Base-by-base conservation (phyloP, 805 yeast genomes). In the Monosporozyma unispora region DNA sequence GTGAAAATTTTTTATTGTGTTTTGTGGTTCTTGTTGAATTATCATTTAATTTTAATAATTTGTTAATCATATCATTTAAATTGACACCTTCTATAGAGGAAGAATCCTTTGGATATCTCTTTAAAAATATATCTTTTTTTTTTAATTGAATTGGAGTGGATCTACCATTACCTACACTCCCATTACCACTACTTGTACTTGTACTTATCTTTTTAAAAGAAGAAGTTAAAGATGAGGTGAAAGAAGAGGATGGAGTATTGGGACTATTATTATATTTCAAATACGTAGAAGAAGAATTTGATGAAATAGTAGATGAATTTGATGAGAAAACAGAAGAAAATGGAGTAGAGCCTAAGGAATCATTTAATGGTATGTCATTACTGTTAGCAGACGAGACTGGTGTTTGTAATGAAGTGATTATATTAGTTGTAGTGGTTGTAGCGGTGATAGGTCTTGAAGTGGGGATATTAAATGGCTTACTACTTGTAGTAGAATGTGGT, bases 31-130 rank as follows among this genome's bases (percentile, higher is more conserved):
- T 19, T 7, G 38, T 22, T 2, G 45, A 23, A 16, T n/a, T 22
- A 40, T 57, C 55, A 49, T 67, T 69, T 3, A 75, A 65, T 27
- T 73, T 74, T 35, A 84, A 68, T 50, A 85, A 67, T 51, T 75
- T 77, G 44, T 79, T 82, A 54, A 85, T 83, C 27, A 82, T 74
- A 5, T 76, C 68, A 63, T 85, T 90, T 23, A 85, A 60, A 60
- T 83, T 79, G 39, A 79, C 44, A 25, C 62, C 61, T 43, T 54
- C 69, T 14, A 50, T 56, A 4, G 62, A 58, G 19, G 50, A 44
- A 5, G 59, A 40, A 50, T 65, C 69, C 47, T 61, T 62, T 16
- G 66, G 59, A 41, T 63, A 54, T 43, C 66, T 54, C 31, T 59
- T 61, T 47, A 65, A 48, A 47, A 64, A 58, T 12, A 64, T 51